Evolutionary conservation across 2,329 filamentous ascomycete genomes (phyloP).

Genomic region (Botrytis pseudocinerea): DNA sequence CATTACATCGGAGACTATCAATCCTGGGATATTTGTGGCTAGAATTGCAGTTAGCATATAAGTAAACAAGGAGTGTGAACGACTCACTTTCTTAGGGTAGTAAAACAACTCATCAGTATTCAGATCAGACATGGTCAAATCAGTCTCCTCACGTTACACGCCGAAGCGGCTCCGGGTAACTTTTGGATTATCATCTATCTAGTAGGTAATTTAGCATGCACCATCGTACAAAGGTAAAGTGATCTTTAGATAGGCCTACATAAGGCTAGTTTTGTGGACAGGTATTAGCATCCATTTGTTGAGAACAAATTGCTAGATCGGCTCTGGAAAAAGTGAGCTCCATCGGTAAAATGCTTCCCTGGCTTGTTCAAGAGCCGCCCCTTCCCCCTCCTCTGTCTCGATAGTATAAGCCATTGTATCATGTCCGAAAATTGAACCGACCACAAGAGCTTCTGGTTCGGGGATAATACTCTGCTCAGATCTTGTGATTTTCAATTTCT

Average conservation of each 20-base stretch:
- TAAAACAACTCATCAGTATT: not conserved
- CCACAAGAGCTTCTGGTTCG: slow-evolving; percentile 29
- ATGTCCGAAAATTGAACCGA: slow-evolving; percentile 35
- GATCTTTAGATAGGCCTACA: slow-evolving; percentile 34
- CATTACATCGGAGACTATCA: not conserved
- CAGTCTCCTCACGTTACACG: not conserved
- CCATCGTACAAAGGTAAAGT: not conserved
- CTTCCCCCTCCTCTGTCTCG: slow-evolving; percentile 42
- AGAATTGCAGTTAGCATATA: not conserved
- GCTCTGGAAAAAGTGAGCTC: slow-evolving; percentile 61
- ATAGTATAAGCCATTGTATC: slow-evolving; percentile 49
- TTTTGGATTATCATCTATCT: slow-evolving; percentile 54
- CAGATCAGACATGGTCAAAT: not conserved
- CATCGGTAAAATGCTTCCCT: slow-evolving; percentile 52
- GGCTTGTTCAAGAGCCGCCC: slow-evolving; percentile 51
- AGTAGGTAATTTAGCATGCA: slow-evolving; percentile 49
- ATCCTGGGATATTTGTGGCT: not conserved
- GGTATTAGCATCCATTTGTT: slow-evolving; percentile 59
- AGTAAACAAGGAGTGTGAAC: not conserved
- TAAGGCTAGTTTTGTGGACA: slow-evolving; percentile 31
- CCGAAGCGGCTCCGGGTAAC: slow-evolving; percentile 42
- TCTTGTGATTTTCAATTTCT: slow-evolving; percentile 33
- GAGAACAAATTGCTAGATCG: slow-evolving; percentile 51
- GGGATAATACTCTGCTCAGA: slow-evolving; percentile 43
- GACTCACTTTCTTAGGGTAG: not conserved